Percentiles rank a stretch among this genome's conserved stretches.
Conservation (phyloP, 148 eudicot species). For the Suaeda aralocaspica region DNA sequence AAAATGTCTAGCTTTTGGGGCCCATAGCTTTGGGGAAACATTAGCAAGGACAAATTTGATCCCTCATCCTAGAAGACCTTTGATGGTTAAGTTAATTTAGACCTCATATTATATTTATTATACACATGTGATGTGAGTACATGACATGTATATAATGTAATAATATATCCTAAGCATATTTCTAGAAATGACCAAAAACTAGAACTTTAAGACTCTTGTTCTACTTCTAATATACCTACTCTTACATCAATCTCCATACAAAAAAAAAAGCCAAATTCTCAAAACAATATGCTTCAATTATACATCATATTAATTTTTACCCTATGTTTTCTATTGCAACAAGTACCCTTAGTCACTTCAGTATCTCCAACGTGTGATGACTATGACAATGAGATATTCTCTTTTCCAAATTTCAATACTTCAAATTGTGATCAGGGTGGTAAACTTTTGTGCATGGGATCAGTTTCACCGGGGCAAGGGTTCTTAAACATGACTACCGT, state of each 20-base stretch:
- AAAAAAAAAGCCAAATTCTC: constrained; percentile 6
- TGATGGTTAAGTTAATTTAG: constrained; percentile 11
- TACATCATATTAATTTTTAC: not conserved
- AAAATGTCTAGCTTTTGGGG: not conserved
- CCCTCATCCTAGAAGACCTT: not conserved
- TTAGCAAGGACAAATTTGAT: not conserved
- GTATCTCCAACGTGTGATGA: not conserved
- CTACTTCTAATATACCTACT: not conserved
- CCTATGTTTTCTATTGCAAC: not conserved
- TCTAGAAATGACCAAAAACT: constrained; percentile 15
- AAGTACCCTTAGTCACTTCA: not conserved
- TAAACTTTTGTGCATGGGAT: constrained; percentile 49
- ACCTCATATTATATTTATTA: not conserved
- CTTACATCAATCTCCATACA: not conserved
- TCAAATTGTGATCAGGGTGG: constrained; percentile 33
- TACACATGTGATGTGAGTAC: too few relatives aligned
- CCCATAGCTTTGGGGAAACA: not conserved
- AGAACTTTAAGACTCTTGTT: constrained; percentile 7
- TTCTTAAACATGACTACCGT: constrained; percentile 41
- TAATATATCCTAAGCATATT: not conserved
- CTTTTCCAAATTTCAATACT: constrained; percentile 43
- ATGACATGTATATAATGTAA: not conserved
- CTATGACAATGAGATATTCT: constrained; percentile 24
- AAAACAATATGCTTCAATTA: not conserved
- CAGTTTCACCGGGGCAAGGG: constrained; percentile 35